Base-by-base conservation (phyloP, 2,329 filamentous ascomycete species). In the Endoconidiophora polonica region DNA sequence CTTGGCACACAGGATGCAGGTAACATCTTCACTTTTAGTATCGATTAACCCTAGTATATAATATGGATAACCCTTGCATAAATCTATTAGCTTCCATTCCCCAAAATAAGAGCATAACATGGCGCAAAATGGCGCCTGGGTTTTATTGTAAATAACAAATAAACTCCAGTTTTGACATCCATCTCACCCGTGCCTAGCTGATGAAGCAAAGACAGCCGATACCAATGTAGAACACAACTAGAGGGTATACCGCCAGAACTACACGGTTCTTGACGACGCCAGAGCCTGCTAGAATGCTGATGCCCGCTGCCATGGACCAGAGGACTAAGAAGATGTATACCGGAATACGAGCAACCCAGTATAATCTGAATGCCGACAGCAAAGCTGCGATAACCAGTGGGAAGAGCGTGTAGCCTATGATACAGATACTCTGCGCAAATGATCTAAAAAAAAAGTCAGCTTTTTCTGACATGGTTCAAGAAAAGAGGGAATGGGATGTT, bases 381-480 rank as follows among this genome's bases (percentile, higher is more conserved):
- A 95, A 69, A 1, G 90, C 80, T 5, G 93, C 93, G 57, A 98
- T 84, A 58, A 96, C 91, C 48, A 98, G 77, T 2, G 91, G 91
- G 68, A 98, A 98, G 50, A 98, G 77, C 1, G 91, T 98, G 66
- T 98, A 98, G 43, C 91, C 91, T 62, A 98, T 98, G 59, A 98
- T 93, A 65, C 88, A 96, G 57, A 98, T 77, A 52, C 87, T 94
- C 66, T 98, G 91, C 61, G 94, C 91, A 65, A 98, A 98, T 16
- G 91, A 95, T 60, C 90, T 96, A 62, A 46, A 24, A 10, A 33
- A 2, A 44, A 16, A 44, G 51, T 43, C 20, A 39, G 23, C 14
- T 23, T 33, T 9, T 18, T 18, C 16, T 16, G 10, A 10, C 16
- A 29, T 9, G 5, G 2, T 3, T 18, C 10, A 20, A 18, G 37